Conservation (phyloP, 148 eudicot species). For the Vaccinium myrtillus region DNA sequence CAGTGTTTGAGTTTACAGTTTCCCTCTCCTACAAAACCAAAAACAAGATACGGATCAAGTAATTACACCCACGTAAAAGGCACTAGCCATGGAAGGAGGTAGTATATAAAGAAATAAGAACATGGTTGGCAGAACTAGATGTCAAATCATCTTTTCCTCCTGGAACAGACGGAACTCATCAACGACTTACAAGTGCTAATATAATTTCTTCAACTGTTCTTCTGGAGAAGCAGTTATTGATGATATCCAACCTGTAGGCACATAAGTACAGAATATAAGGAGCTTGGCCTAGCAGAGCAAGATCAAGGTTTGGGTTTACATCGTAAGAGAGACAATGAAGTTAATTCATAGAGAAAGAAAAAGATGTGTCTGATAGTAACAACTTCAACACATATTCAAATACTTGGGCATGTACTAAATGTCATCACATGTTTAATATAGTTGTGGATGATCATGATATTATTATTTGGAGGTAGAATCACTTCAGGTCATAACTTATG, state of each 20-base stretch:
- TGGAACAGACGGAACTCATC: slow-evolving; percentile 7
- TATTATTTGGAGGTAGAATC: background rate
- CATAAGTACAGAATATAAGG: background rate
- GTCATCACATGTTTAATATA: background rate
- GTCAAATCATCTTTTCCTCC: background rate
- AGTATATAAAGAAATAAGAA: background rate
- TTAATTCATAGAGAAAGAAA: background rate
- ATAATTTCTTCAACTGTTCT: slow-evolving; percentile 77
- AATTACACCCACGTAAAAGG: background rate
- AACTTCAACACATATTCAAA: background rate
- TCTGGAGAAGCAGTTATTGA: slow-evolving; percentile 67
- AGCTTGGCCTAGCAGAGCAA: slow-evolving; percentile 2
- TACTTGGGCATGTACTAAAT: background rate
- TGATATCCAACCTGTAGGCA: slow-evolving; percentile 56
- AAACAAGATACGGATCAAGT: background rate
- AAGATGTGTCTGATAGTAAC: background rate
- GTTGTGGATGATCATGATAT: background rate
- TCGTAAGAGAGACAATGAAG: background rate
- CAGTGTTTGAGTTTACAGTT: slow-evolving; percentile 43
- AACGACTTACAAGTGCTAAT: slow-evolving; percentile 74
- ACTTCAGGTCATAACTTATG: too few species aligned
- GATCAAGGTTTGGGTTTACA: slow-evolving; percentile 9
- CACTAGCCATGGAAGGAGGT: background rate
- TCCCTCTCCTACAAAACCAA: slow-evolving; percentile 56
- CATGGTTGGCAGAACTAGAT: background rate